Conservation (phyloP, 768 basidiomycete species). For the Russula vinacea region DNA sequence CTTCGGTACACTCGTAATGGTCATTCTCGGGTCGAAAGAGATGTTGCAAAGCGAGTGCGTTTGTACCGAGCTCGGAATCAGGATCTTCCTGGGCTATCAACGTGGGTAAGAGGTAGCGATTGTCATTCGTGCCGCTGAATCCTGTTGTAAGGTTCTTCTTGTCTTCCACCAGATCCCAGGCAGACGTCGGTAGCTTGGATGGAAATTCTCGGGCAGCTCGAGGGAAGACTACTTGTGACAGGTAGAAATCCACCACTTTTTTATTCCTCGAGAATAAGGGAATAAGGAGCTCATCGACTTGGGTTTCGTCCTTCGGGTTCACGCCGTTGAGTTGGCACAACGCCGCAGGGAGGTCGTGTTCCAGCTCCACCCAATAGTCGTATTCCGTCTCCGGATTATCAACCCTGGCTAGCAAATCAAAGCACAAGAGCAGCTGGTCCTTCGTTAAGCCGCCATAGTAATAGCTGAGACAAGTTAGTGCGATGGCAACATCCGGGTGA, state of each 20-base stretch:
- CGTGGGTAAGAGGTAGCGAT: slow-evolving; percentile 1
- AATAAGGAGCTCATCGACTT: background rate
- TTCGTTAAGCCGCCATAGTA: background rate
- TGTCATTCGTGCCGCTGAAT: background rate
- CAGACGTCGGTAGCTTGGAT: background rate
- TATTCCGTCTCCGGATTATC: background rate
- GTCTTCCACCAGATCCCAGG: background rate
- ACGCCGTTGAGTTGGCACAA: background rate
- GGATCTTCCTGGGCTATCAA: background rate
- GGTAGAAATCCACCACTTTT: background rate
- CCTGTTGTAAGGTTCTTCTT: background rate
- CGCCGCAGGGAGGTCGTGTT: background rate
- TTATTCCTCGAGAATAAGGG: background rate
- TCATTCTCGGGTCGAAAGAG: background rate
- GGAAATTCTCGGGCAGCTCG: background rate
- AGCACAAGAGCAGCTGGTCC: background rate
- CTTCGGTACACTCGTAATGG: slow-evolving; percentile 4
- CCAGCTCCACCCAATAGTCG: background rate
- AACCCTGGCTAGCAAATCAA: background rate
- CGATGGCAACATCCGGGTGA: background rate
- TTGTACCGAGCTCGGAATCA: background rate
- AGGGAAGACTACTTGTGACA: background rate
- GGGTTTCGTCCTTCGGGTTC: slow-evolving; percentile 1
- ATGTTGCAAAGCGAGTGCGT: background rate
- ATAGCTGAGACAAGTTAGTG: background rate